A percentile compares a stretch with the other conserved stretches of the same genome.
Evolutionary conservation across 306 rosid species (phyloP).

Genomic region (Acacia melanoxylon): DNA sequence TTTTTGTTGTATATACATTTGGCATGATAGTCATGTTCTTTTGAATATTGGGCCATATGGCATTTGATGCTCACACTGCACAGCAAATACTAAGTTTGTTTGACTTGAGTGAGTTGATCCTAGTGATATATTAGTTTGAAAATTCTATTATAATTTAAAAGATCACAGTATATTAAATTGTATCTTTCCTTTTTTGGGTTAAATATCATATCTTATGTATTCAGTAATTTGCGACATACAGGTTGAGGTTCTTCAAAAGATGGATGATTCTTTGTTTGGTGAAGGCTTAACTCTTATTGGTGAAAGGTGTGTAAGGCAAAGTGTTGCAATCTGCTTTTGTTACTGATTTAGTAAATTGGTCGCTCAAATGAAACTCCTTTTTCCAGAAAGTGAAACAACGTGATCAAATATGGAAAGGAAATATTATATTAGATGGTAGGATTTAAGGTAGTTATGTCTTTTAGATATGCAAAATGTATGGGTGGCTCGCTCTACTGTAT

Average conservation of each 20-base stretch:
- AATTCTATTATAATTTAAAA: background rate
- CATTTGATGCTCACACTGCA: background rate
- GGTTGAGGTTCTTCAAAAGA: conserved; percentile 65
- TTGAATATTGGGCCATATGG: background rate
- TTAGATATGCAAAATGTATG: background rate
- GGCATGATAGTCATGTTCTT: conserved; percentile 14
- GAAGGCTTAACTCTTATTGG: conserved; percentile 85
- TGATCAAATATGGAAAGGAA: background rate
- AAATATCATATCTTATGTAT: background rate
- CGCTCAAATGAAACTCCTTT: background rate
- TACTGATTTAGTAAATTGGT: background rate
- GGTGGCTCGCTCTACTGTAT: background rate
- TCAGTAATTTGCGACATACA: conserved; percentile 30
- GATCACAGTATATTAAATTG: background rate
- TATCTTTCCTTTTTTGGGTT: background rate
- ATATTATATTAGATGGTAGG: background rate
- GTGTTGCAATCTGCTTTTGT: conserved; percentile 2
- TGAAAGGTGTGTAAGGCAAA: conserved; percentile 56
- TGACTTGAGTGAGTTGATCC: conserved; percentile 3
- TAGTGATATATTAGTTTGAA: background rate
- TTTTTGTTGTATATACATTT: background rate
- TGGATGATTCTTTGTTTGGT: conserved; percentile 69
- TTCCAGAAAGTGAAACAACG: background rate
- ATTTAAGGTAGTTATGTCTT: background rate
- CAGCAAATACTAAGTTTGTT: background rate